Base-by-base conservation (phyloP, 768 basidiomycete species). In the Panus rudis region DNA sequence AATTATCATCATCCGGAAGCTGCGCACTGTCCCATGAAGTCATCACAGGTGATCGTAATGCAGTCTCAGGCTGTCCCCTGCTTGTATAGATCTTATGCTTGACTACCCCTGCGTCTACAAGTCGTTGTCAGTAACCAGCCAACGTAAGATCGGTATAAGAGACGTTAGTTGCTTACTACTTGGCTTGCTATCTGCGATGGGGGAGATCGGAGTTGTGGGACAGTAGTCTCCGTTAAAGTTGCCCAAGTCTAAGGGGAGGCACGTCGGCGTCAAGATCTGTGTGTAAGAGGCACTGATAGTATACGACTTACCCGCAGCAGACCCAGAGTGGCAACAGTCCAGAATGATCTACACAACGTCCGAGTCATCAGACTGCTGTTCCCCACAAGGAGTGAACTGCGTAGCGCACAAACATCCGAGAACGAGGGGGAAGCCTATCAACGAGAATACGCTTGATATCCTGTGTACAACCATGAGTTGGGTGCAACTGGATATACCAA, bases 251-350 rank as follows among this genome's bases (percentile, higher is more conserved):
- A 35, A n/a, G n/a, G n/a, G n/a, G n/a, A n/a, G n/a, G n/a, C n/a
- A n/a, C n/a, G n/a, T n/a, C 33, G 16, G 16, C 7, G 26, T 44
- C 34, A 20, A 25, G 20, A 41, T 39, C 38, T 21, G 22, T 8
- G 17, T 12, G 38, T 13, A 19, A 17, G 19, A 41, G 19, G 22
- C 11, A 25, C 6, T 24, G 10, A 13, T 17, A 13, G 13, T 26
- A 24, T 12, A 23, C 14, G 6, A 27, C 47, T 11, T 23, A 55
- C 53, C 53, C 17, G 51, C 48, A 13, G 40, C 52, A 0, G 52
- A 52, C 8, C 56, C 56, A 20, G 56, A 58, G 33, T 58, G 57
- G 30, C 59, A 61, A 32, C 52, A 57, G 40, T 61, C 59, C 34
- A 61, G 54, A 17, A 61, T 45, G 35, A 57, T 55, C 59, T 61